Evolutionary conservation across 2,329 filamentous ascomycete species (phyloP), one percentile per base, ranked within the genome.

Genomic region (Monilinia fructicola): DNA sequence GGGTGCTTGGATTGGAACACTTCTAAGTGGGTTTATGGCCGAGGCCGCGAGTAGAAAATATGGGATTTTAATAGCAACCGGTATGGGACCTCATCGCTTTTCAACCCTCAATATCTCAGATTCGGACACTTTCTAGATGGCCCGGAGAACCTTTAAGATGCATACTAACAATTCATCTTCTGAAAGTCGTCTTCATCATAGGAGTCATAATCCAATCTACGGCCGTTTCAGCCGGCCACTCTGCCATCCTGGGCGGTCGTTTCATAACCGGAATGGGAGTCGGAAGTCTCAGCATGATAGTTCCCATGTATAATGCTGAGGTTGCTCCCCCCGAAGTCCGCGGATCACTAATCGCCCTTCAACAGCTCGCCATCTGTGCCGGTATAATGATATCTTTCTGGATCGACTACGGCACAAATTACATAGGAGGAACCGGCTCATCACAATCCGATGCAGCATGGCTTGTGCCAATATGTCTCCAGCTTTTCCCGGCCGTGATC

Each of bases 181-280:
- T n/a, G 23, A 46, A 21, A 66, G 64, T 10, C 21, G 65, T 92
- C 28, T 92, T 93, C 76, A 85, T 90, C 7, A 61, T 93, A 2
- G 90, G 90, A 46, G 88, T 91, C 14, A 76, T 91, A 10, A 78
- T 92, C 3, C 90, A 92, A 76, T 82, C 84, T 1, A 87, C 85
- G 1, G 85, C 89, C 0, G 81, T 87, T 56, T 75, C 78, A 1
- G 83, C 78, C 4, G 86, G 86, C 0, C 81, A 83, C 68, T 80
- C 84, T 54, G 81, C 83, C 4, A 91, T 92, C 70, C 80, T 92
- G 0, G 90, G 82, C 44, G 90, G 90, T 4, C 83, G 90, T 18
- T 92, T 92, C 74, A 81, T 92, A 69, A 91, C 90, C 54, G 85
- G 87, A 76, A 86, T 91, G 79, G 88, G 87, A 14, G 87, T 92